Percentiles rank a stretch among this genome's conserved stretches.
Evolutionary conservation across 176 grass and related monocot genomes (phyloP).

Genomic region (Triticum aestivum): DNA sequence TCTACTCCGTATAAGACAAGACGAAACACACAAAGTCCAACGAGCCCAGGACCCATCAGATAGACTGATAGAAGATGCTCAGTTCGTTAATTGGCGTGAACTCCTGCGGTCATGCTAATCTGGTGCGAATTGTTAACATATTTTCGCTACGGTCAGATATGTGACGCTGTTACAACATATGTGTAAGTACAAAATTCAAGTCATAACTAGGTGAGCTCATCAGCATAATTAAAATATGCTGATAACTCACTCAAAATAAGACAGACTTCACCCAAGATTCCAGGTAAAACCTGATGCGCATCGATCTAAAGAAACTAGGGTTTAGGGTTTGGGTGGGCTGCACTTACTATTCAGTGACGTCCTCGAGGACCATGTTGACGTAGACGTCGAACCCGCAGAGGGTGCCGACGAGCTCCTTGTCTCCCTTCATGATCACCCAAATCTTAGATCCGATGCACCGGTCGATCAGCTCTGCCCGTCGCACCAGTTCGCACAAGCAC

Average conservation of each 20-base stretch:
- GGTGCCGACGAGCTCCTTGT: constrained; percentile 98
- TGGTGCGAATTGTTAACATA: not conserved
- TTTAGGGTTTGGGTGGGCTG: constrained; percentile 44
- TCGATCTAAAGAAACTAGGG: constrained; percentile 6
- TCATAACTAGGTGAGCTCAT: not conserved
- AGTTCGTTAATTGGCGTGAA: not conserved
- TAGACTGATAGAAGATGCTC: not conserved
- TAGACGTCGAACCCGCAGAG: constrained; percentile 96
- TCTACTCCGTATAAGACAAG: not conserved
- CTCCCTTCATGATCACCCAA: constrained; percentile 99
- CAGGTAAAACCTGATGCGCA: not conserved
- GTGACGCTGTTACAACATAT: not conserved
- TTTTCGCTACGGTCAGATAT: not conserved
- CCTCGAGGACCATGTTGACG: constrained; percentile 99
- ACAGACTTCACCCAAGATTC: not conserved
- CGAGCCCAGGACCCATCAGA: not conserved
- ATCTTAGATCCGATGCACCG: constrained; percentile 99
- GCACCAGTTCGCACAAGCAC: not conserved
- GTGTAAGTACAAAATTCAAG: not conserved
- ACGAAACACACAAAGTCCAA: not conserved
- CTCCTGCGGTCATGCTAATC: not conserved
- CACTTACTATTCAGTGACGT: constrained; percentile 98
- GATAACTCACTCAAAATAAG: constrained; percentile 14
- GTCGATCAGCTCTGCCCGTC: constrained; percentile 79
- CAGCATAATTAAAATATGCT: not conserved